A percentile compares a stretch with the other conserved stretches of the same genome.
Evolutionary conservation across 2,329 filamentous ascomycete species (phyloP).

Genomic region (Beauveria pseudobassiana): DNA sequence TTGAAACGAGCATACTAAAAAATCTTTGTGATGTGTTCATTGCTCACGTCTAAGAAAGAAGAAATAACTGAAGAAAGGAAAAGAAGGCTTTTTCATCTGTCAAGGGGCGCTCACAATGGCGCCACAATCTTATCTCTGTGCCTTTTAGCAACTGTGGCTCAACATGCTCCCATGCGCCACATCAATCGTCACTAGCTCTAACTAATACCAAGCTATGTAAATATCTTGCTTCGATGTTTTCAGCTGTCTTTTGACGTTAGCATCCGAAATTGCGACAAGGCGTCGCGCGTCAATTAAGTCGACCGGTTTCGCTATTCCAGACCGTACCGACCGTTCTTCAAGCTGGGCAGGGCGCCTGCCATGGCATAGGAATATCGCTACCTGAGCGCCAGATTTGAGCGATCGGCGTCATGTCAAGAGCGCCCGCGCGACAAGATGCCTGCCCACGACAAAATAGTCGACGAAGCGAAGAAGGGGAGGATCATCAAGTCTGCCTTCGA

Average conservation of each 20-base stretch:
- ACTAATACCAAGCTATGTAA: neutral
- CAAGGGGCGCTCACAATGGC: neutral
- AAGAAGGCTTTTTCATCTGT: too few species aligned
- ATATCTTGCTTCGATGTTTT: neutral
- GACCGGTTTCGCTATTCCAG: neutral
- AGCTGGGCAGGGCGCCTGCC: neutral
- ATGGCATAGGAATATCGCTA: neutral
- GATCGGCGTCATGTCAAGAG: slow-evolving; percentile 1
- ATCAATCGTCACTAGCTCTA: slow-evolving; percentile 4
- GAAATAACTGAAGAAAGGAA: too few species aligned
- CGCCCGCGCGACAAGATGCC: slow-evolving; percentile 33
- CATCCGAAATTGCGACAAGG: neutral
- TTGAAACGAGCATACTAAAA: too few species aligned
- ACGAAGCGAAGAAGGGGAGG: slow-evolving; percentile 48
- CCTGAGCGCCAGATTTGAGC: neutral
- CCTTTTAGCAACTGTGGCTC: neutral
- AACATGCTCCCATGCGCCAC: neutral
- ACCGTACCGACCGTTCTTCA: too few species aligned
- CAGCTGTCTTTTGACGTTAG: neutral
- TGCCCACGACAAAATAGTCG: slow-evolving; percentile 36
- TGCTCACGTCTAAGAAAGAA: too few species aligned
- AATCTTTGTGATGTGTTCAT: too few species aligned
- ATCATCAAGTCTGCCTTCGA: slow-evolving; percentile 65
- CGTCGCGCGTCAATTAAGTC: neutral
- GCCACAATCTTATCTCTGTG: neutral